phyloP scores from a whole-genome alignment of 768 basidiomycete genomes.

The Vararia minispora region DNA sequence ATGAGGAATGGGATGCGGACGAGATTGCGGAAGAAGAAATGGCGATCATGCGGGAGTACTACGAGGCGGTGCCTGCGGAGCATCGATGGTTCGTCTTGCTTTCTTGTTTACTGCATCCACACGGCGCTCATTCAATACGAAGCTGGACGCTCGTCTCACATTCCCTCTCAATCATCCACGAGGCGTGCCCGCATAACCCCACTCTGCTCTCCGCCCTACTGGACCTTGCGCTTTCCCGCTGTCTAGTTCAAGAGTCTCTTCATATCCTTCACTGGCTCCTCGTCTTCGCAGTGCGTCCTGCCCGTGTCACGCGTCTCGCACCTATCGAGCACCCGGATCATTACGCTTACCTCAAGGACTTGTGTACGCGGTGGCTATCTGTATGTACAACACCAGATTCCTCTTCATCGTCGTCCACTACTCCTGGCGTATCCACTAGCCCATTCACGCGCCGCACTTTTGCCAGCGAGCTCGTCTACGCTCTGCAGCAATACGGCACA shows the following conservation, averaged over 20 bases:
- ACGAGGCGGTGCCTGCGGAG: slow-evolving; percentile 40
- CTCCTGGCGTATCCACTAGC: too few species aligned
- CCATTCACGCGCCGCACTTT: too few species aligned
- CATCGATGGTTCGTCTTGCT: slow-evolving; percentile 35
- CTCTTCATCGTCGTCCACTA: too few species aligned
- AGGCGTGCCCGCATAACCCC: slow-evolving; percentile 32
- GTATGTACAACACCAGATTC: too few species aligned
- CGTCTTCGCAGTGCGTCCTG: slow-evolving; percentile 24
- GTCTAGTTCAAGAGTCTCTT: slow-evolving; percentile 31
- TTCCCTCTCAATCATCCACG: slow-evolving; percentile 36
- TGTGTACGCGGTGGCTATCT: slow-evolving; percentile 8
- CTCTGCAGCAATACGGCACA: too few species aligned
- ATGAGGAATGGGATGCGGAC: slow-evolving; percentile 19
- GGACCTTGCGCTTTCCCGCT: slow-evolving; percentile 35
- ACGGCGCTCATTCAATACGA: not conserved
- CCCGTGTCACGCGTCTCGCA: slow-evolving; percentile 2
- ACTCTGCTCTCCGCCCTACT: slow-evolving; percentile 39
- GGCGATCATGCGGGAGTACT: slow-evolving; percentile 27
- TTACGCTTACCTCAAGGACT: slow-evolving; percentile 9
- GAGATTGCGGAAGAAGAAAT: slow-evolving; percentile 15
- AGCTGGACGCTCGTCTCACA: slow-evolving; percentile 44
- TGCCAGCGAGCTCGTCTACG: too few species aligned
- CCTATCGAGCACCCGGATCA: slow-evolving; percentile 8
- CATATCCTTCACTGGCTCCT: slow-evolving; percentile 32
- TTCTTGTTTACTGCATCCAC: not conserved